These are phyloP conservation scores for Rhodotorula sp. DNA, from an alignment of 1,284 basidiomycete species.

Conservation along the genomic window DNA sequence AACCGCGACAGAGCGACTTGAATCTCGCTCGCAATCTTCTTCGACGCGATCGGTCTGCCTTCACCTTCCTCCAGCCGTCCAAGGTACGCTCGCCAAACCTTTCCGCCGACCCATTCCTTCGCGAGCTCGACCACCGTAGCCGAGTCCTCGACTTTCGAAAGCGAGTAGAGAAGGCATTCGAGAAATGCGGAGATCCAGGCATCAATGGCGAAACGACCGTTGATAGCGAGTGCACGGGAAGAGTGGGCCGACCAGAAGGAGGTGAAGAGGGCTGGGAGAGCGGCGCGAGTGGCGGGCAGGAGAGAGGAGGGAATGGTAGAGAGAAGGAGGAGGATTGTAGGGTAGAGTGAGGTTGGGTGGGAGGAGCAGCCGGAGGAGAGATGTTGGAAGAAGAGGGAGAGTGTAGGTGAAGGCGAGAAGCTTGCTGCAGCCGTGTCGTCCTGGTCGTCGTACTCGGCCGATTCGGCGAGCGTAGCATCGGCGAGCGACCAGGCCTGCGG, in stretches of 20 bases:
- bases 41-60: slow-evolving; percentile 11
- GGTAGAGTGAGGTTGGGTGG: slow-evolving; percentile 72
- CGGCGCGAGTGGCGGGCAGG: slow-evolving; percentile 48
- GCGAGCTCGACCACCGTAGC: slow-evolving; percentile 15
- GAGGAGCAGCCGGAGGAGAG: slow-evolving; percentile 71
- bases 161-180: slow-evolving; percentile 63
- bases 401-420: slow-evolving; percentile 29
- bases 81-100: slow-evolving; percentile 17
- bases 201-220: slow-evolving; percentile 42
- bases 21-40: slow-evolving; percentile 3
- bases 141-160: slow-evolving; percentile 49
- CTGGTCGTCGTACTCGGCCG: slow-evolving; percentile 17
- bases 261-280: slow-evolving; percentile 58
- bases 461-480: slow-evolving; percentile 7
- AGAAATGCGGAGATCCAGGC: slow-evolving; percentile 68
- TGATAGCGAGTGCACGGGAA: slow-evolving; percentile 58
- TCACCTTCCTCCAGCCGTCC: slow-evolving; percentile 6
- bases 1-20: slow-evolving; percentile 16
- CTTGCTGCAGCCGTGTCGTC: not conserved
- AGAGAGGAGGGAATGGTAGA: slow-evolving; percentile 67
- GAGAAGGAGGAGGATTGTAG: slow-evolving; percentile 69
- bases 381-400: slow-evolving; percentile 62
- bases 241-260: slow-evolving; percentile 76
- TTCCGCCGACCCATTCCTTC: slow-evolving; percentile 24
- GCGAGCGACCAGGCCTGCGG: slow-evolving; percentile 47